Evolutionary conservation across 2,329 filamentous ascomycete genomes (phyloP).

Genomic region (Fusarium torulosum): DNA sequence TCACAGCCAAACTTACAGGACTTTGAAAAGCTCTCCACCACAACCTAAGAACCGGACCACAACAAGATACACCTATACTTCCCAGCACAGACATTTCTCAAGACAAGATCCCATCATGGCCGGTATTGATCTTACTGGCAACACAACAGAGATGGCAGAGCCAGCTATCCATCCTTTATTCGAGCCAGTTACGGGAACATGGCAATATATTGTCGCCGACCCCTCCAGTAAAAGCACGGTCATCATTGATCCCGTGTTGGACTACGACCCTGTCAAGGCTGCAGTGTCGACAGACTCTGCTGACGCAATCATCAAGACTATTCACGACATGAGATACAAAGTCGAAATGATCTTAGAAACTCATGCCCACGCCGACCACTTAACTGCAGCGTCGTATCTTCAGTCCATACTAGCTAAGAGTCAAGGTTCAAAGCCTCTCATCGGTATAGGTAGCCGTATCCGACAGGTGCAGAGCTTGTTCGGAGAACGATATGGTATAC

Average conservation of each 20-base stretch:
- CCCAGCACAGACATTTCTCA: too few relatives aligned
- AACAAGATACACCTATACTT: too few relatives aligned
- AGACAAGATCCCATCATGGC: neutral
- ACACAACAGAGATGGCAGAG: constrained; percentile 1
- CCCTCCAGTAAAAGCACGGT: constrained; percentile 60
- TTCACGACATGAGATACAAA: constrained; percentile 60
- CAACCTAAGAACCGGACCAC: neutral
- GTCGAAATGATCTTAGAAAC: constrained; percentile 70
- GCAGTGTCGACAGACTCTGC: constrained; percentile 64
- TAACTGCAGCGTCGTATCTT: constrained; percentile 70
- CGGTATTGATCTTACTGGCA: too few relatives aligned
- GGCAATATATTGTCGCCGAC: constrained; percentile 72
- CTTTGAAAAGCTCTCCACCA: fast-evolving
- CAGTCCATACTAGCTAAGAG: constrained; percentile 57
- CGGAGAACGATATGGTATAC: constrained; percentile 61
- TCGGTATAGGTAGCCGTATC: constrained; percentile 70
- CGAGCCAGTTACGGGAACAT: constrained; percentile 60
- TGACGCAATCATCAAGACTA: constrained; percentile 61
- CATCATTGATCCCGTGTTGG: constrained; percentile 73
- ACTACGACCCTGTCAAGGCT: constrained; percentile 62
- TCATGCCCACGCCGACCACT: constrained; percentile 71
- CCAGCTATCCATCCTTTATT: constrained; percentile 36
- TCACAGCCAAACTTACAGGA: neutral
- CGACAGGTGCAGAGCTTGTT: constrained; percentile 64
- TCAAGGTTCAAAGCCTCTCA: constrained; percentile 55